Conservation (phyloP, 2,329 filamentous ascomycete genomes). For the Colletotrichum abscissum region DNA sequence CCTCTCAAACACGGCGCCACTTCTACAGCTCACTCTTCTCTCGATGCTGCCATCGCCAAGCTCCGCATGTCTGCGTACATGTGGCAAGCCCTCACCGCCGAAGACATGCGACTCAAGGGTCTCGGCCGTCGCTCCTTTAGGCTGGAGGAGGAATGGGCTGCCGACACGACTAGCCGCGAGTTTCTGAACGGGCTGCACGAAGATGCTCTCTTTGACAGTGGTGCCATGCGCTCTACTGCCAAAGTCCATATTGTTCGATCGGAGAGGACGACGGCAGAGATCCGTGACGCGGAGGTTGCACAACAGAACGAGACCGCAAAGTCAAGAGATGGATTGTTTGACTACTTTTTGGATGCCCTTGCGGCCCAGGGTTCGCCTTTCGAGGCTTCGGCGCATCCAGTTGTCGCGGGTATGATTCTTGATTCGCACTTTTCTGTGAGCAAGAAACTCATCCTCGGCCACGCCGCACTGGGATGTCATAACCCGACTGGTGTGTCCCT, state of each 20-base stretch:
- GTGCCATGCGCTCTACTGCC: conserved; percentile 49
- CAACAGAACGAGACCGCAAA: conserved; percentile 70
- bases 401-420: conserved; percentile 77
- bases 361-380: conserved; percentile 54
- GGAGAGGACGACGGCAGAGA: conserved; percentile 73
- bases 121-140: conserved; percentile 78
- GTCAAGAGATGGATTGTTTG: conserved; percentile 65
- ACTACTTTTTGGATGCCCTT: conserved; percentile 53
- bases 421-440: conserved; percentile 75
- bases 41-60: conserved; percentile 75
- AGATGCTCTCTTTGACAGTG: not conserved
- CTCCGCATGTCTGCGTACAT: conserved; percentile 80
- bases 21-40: conserved; percentile 59
- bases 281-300: conserved; percentile 71
- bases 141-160: conserved; percentile 79
- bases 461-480: conserved; percentile 69
- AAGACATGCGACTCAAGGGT: conserved; percentile 77
- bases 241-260: conserved; percentile 76
- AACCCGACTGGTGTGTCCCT: conserved; percentile 69
- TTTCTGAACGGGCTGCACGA: conserved; percentile 32
- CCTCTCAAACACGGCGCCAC: conserved; percentile 68
- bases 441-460: conserved; percentile 69
- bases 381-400: conserved; percentile 57
- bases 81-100: conserved; percentile 81
- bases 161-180: conserved; percentile 68